Base-by-base conservation (phyloP, 768 basidiomycete genomes). In the Ramaria sp. region DNA sequence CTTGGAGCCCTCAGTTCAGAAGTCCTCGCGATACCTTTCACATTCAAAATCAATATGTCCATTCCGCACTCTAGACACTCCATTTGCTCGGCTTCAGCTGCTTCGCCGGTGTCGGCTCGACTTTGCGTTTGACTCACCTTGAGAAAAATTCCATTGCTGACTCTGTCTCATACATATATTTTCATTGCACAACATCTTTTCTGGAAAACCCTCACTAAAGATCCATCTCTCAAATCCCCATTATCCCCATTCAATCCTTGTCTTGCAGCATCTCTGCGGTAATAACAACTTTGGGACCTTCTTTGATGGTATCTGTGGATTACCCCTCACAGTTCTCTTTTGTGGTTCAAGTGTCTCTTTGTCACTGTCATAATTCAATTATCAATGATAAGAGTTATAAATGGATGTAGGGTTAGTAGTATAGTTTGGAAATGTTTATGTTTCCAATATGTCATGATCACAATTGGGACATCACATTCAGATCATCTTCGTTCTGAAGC, bases 11-110 rank as follows among this genome's bases (percentile, higher is more conserved):
- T 27, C 3, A 13, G 1, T 68, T 61, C 60, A 6, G 5, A 1
- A 60, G 61, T n/a, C 34, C 34, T 20, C 66, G 69, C 30, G 58
- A 70, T 36, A 52, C 58, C 6, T 69, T 69, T 57, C 61, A 63
- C 28, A 49, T 57, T 36, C 65, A 67, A 48, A 70, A 69, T 45
- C 57, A 64, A 20, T 64, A 63, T 3, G 60, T 66, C 13, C 48
- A 59, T 9, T 48, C 28, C 15, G 56, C 53, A 8, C 18, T 61
- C 24, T 5, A 38, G 39, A 5, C 49, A 42, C 18, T 43, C 58
- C 25, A 58, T 57, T 34, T 45, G 52, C 5, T 50, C 56, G 20
- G 24, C 55, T 20, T 13, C 50, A 39, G 27, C 38, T 61, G 25
- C 36, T 62, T 38, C 58, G 58, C 9, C 43, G 34, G 15, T 34